Evolutionary conservation across 805 yeast genomes (phyloP).

Genomic region (Wickerhamomyces alni): DNA sequence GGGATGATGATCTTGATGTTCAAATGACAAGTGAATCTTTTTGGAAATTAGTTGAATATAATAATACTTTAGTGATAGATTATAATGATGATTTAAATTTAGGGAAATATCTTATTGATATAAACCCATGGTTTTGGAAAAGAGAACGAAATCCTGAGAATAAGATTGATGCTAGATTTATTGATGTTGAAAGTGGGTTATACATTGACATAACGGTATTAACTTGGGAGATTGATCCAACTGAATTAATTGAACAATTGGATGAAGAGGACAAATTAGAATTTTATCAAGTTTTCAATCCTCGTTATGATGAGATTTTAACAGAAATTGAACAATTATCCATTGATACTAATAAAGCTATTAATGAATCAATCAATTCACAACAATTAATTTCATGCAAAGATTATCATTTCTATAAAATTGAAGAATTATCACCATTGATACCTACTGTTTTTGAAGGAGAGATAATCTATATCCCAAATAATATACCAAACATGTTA

Average conservation of each 20-base stretch:
- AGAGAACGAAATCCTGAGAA: slow-evolving; percentile 49
- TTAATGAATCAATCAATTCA: not conserved
- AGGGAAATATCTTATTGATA: slow-evolving; percentile 49
- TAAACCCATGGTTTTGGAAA: slow-evolving; percentile 37
- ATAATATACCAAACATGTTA: slow-evolving; percentile 34
- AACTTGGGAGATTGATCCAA: slow-evolving; percentile 2
- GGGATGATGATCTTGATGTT: slow-evolving; percentile 66
- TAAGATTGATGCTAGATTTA: slow-evolving; percentile 66
- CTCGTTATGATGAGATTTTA: slow-evolving; percentile 7
- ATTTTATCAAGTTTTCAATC: slow-evolving; percentile 7
- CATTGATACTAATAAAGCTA: not conserved
- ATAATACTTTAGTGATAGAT: slow-evolving; percentile 10
- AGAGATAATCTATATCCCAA: slow-evolving; percentile 52
- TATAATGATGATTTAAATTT: slow-evolving; percentile 8
- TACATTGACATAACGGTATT: slow-evolving; percentile 63
- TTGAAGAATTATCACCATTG: slow-evolving; percentile 46
- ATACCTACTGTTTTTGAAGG: slow-evolving; percentile 50
- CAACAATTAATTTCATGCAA: slow-evolving; percentile 36
- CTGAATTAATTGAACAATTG: not conserved
- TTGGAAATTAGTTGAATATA: slow-evolving; percentile 6
- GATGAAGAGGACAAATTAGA: slow-evolving; percentile 2
- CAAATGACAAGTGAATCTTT: slow-evolving; percentile 40
- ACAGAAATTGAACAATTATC: slow-evolving; percentile 5
- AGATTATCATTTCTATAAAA: slow-evolving; percentile 49
- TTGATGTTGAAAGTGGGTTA: slow-evolving; percentile 62